Evolutionary conservation across 768 basidiomycete species (phyloP), one percentile per base, ranked within the genome.

Genomic region (Hemileccinum impolitum): DNA sequence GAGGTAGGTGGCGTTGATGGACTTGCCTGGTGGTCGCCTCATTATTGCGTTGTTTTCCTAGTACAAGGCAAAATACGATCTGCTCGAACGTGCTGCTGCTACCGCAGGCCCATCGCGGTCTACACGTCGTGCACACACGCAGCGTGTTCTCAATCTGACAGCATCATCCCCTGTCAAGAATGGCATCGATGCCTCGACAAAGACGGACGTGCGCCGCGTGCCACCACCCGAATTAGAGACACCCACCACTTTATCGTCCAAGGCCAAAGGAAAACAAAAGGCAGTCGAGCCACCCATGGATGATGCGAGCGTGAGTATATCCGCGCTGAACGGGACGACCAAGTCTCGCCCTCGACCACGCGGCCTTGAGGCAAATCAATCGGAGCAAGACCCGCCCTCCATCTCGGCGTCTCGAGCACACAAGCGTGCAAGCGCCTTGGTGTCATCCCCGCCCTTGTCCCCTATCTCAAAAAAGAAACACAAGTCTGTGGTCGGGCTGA

Each of bases 41-140:
- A 47, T 23, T 8, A 8, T 47, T 4, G 12, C 49, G 19, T 36
- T 48, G 40, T 43, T 49, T 45, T 12, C 46, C 3, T 51, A 87
- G 82, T 87, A 77, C 60, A 84, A 87, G 65, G 57, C 77, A 8
- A 69, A 74, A 34, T 81, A 78, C 50, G 84, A 87, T 65, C 75
- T 90, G 4, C 63, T 86, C 15, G 76, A 78, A 39, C 73, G 77
- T 50, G 68, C 70, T 4, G 55, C 65, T 14, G 34, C 75, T 3
- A 45, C 68, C 17, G 68, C 76, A 28, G 75, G 77, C 6, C 72
- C 78, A 6, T 75, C 80, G 15, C 75, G 87, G 39, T 73, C 75
- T 34, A 89, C 86, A 18, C 79, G 84, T 26, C 73, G 80, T 43
- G 76, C 77, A 30, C 79, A 75, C 40, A 79, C 70, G 19, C 83